Percentiles rank a stretch among this genome's conserved stretches.
Conservation (phyloP, 805 yeast species). For the Saccharomycopsis sp. region DNA sequence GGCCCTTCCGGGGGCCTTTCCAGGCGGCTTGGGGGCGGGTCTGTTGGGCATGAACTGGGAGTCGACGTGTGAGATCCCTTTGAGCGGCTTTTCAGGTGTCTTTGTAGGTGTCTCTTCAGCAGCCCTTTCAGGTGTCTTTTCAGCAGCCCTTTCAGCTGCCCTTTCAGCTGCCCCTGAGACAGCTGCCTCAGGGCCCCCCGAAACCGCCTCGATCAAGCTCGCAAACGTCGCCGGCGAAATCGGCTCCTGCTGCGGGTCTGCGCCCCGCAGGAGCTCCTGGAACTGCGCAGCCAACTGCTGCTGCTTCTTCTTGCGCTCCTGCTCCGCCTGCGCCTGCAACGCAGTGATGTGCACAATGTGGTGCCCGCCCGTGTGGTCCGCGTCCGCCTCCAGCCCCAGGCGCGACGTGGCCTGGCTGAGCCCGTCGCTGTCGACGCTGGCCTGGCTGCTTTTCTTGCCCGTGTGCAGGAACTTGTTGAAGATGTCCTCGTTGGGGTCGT, state of each 20-base stretch:
- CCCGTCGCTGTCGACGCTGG: not conserved
- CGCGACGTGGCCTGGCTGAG: not conserved
- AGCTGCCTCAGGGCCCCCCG: not conserved
- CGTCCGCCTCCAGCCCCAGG: conserved; percentile 4
- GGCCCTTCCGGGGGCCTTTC: conserved; percentile 3
- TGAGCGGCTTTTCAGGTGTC: too few relatives aligned
- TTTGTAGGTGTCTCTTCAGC: not conserved
- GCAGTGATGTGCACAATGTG: conserved; percentile 18
- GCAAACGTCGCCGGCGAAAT: not conserved
- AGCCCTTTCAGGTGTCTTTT: not conserved
- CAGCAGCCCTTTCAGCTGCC: not conserved
- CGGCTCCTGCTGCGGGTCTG: not conserved
- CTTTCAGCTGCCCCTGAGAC: not conserved
- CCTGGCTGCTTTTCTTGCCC: not conserved
- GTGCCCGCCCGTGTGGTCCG: conserved; percentile 16
- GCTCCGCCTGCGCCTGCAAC: conserved; percentile 12
- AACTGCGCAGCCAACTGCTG: not conserved
- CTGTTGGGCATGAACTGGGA: conserved; percentile 54
- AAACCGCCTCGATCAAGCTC: not conserved
- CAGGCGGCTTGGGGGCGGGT: conserved; percentile 62
- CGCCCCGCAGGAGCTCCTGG: not conserved
- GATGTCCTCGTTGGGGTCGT: conserved; percentile 40
- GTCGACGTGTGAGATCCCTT: too few relatives aligned
- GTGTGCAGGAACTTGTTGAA: conserved; percentile 36
- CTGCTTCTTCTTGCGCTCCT: not conserved